These are phyloP conservation scores for Cadophora luteo-olivacea DNA, from an alignment of 2,329 filamentous ascomycete species.

Conservation along the genomic window DNA sequence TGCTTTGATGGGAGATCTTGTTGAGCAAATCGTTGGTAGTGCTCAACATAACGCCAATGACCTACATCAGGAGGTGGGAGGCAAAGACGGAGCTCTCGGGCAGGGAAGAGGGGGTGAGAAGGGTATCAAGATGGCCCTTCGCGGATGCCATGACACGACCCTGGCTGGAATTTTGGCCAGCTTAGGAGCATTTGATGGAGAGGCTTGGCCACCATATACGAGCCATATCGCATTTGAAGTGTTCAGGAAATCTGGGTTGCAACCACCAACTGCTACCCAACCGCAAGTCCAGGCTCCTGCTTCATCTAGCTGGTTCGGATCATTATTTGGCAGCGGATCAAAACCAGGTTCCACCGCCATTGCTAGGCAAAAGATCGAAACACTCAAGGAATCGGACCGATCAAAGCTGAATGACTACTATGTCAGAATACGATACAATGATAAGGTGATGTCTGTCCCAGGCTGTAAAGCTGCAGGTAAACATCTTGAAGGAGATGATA, in stretches of 20 bases:
- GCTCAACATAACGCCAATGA: conserved; percentile 62
- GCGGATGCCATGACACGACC: conserved; percentile 93
- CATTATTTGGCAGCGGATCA: conserved; percentile 39
- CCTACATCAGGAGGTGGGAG: conserved; percentile 56
- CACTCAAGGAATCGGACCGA: conserved; percentile 64
- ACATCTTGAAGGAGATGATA: conserved; percentile 85
- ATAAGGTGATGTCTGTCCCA: conserved; percentile 79
- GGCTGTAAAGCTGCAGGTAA: conserved; percentile 80
- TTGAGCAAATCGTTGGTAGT: conserved; percentile 74
- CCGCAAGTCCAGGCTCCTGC: conserved; percentile 21
- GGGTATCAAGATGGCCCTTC: conserved; percentile 75
- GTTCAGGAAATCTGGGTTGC: conserved; percentile 64
- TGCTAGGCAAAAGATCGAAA: conserved; percentile 62
- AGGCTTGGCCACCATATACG: conserved; percentile 90
- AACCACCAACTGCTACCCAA: conserved; percentile 32
- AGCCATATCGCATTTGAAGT: conserved; percentile 91
- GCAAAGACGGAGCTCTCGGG: conserved; percentile 46
- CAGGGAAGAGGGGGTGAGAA: conserved; percentile 54
- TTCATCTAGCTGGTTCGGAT: conserved; percentile 34
- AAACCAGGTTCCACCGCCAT: conserved; percentile 52
- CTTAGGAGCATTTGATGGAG: conserved; percentile 76
- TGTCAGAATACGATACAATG: conserved; percentile 91
- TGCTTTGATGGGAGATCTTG: conserved; percentile 81
- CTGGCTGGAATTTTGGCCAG: conserved; percentile 79
- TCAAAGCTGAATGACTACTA: conserved; percentile 76